phyloP scores from a whole-genome alignment of 1,284 basidiomycete species.

The Heterobasidion irregulare region DNA sequence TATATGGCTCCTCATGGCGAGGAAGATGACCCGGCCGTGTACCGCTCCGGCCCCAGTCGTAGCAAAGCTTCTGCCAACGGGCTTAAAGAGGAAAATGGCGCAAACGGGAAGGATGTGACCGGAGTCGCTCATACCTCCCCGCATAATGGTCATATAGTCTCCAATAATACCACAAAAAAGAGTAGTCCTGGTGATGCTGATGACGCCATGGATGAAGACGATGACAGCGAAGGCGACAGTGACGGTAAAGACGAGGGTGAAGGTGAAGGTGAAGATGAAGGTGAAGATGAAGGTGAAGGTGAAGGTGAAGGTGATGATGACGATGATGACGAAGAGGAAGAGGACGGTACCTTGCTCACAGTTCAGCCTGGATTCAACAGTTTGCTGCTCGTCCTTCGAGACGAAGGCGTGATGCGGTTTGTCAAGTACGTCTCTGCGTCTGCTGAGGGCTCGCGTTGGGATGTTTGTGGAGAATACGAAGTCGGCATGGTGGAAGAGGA shows the following conservation, averaged over 20 bases:
- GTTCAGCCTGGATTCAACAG: slow-evolving; percentile 90
- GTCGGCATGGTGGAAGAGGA: slow-evolving; percentile 63
- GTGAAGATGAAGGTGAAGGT: slow-evolving; percentile 16
- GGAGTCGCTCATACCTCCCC: too few relatives aligned
- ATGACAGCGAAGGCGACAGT: slow-evolving; percentile 16
- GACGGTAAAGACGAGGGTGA: slow-evolving; percentile 18
- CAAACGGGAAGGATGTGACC: slow-evolving; percentile 3
- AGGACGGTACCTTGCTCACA: slow-evolving; percentile 83
- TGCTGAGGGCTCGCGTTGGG: slow-evolving; percentile 85
- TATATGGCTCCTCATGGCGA: slow-evolving; percentile 93
- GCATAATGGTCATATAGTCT: too few relatives aligned
- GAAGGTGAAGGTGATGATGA: not conserved
- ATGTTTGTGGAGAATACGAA: slow-evolving; percentile 84
- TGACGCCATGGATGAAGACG: slow-evolving; percentile 15
- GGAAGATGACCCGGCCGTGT: slow-evolving; percentile 91
- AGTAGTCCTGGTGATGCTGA: slow-evolving; percentile 20
- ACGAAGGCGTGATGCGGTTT: slow-evolving; percentile 90
- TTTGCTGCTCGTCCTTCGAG: slow-evolving; percentile 83
- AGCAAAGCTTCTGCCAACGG: slow-evolving; percentile 20
- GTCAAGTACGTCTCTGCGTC: slow-evolving; percentile 90
- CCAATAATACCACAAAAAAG: too few relatives aligned
- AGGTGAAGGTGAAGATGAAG: slow-evolving; percentile 16
- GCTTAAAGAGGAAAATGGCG: slow-evolving; percentile 14
- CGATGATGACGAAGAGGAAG: slow-evolving; percentile 54
- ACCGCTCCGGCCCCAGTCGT: slow-evolving; percentile 62